These are phyloP conservation scores for Rhizopogon sp. DNA, from an alignment of 768 basidiomycete genomes.

Conservation along the genomic window DNA sequence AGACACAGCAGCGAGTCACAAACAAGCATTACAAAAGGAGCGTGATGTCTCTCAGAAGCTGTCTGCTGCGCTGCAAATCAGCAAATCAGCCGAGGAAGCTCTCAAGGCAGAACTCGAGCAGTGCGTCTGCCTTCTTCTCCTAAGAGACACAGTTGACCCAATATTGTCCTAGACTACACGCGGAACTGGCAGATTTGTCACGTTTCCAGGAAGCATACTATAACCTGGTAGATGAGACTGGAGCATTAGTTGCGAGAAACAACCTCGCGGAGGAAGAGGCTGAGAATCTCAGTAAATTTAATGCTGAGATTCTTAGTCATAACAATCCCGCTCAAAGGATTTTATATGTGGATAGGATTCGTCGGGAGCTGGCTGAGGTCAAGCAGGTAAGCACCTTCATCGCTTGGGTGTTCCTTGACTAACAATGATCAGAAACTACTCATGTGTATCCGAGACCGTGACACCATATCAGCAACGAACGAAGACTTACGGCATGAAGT, in stretches of 20 bases:
- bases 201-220: conserved; percentile 71
- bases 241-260: conserved; percentile 61
- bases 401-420: neutral
- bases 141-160: conserved; percentile 22
- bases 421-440: conserved; percentile 40
- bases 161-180: conserved; percentile 27
- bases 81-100: conserved; percentile 60
- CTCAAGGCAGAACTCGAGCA: conserved; percentile 63
- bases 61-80: conserved; percentile 45
- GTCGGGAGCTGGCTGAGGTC: conserved; percentile 71
- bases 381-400: conserved; percentile 60
- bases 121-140: conserved; percentile 36
- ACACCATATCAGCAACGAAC: conserved; percentile 37
- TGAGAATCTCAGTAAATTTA: conserved; percentile 68
- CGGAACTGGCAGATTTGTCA: conserved; percentile 56
- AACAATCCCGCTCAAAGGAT: conserved; percentile 83
- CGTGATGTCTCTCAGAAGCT: conserved; percentile 43
- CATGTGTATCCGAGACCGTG: conserved; percentile 42
- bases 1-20: conserved; percentile 29
- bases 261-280: conserved; percentile 80
- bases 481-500: conserved; percentile 49
- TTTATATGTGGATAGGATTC: conserved; percentile 79
- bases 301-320: conserved; percentile 82
- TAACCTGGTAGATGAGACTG: conserved; percentile 57
- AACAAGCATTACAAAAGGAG: conserved; percentile 39